Evolutionary conservation across 2,329 filamentous ascomycete genomes (phyloP).

Genomic region (Escovopsis sp.): DNA sequence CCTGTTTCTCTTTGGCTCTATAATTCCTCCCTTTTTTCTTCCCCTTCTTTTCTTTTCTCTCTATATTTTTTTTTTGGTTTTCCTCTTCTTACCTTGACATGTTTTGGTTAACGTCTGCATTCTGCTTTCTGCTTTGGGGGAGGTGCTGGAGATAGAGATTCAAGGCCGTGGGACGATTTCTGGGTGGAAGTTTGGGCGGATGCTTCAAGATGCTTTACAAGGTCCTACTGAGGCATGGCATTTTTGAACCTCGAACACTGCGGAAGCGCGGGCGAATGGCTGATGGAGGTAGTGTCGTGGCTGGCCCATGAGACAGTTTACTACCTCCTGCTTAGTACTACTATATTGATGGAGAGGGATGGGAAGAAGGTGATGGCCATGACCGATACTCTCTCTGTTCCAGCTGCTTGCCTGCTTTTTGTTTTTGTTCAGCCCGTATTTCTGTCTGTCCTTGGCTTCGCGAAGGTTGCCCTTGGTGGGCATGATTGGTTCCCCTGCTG

Average conservation of each 20-base stretch:
- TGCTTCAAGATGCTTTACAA: conserved; percentile 11
- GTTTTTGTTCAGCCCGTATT: conserved; percentile 11
- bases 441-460: conserved; percentile 25
- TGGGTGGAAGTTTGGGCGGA: conserved; percentile 10
- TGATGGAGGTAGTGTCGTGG: conserved; percentile 27
- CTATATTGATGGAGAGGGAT: too few relatives aligned
- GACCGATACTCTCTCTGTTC: too few relatives aligned
- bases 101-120: conserved; percentile 2
- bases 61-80: conserved; percentile 5
- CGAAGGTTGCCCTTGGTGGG: conserved; percentile 15
- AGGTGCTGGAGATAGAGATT: conserved; percentile 14
- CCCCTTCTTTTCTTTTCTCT: neutral
- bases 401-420: conserved; percentile 3
- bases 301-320: conserved; percentile 34
- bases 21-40: too few relatives aligned
- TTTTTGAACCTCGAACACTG: conserved; percentile 15
- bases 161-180: conserved; percentile 10
- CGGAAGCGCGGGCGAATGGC: conserved; percentile 28
- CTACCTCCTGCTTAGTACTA: conserved; percentile 9
- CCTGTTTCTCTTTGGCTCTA: too few relatives aligned
- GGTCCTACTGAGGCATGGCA: conserved; percentile 10
- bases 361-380: too few relatives aligned
- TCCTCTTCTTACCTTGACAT: too few relatives aligned
- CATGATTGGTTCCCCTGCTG: conserved; percentile 13
- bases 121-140: conserved; percentile 10